Evolutionary conservation across 2,329 filamentous ascomycete species (phyloP).

Genomic region (Sporothrix humicola): DNA sequence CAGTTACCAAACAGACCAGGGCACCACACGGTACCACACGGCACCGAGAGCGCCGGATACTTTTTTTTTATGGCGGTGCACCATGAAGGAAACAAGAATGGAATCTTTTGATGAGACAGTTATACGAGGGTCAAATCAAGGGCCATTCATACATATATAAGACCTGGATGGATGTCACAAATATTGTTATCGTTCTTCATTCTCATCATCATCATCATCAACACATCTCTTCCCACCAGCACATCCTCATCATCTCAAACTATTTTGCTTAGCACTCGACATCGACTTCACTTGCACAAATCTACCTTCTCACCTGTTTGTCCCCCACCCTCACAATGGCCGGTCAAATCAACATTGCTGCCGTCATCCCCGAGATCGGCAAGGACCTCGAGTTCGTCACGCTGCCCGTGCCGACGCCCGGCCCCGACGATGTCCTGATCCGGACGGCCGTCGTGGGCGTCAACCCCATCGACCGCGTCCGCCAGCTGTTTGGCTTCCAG

Average conservation of each 20-base stretch:
- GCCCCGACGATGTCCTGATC: neutral
- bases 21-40: too few relatives aligned
- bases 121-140: too few relatives aligned
- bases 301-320: neutral
- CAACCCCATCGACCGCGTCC: slow-evolving; percentile 42
- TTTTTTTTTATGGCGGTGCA: too few relatives aligned
- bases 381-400: slow-evolving; percentile 14
- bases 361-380: neutral
- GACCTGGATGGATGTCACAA: too few relatives aligned
- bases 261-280: neutral
- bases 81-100: too few relatives aligned
- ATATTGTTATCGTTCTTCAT: neutral
- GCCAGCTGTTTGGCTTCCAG: slow-evolving; percentile 42
- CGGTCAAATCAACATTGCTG: neutral
- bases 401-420: slow-evolving; percentile 5
- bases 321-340: neutral
- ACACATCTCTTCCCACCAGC: neutral
- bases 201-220: neutral
- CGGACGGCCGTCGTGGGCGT: slow-evolving; percentile 32
- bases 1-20: too few relatives aligned
- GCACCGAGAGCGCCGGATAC: too few relatives aligned
- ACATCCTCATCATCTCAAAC: neutral
- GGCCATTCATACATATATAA: neutral
- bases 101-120: too few relatives aligned
- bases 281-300: neutral